Evolutionary conservation across 1,284 basidiomycete genomes (phyloP).

Genomic region (Ustilago shanxiensis): DNA sequence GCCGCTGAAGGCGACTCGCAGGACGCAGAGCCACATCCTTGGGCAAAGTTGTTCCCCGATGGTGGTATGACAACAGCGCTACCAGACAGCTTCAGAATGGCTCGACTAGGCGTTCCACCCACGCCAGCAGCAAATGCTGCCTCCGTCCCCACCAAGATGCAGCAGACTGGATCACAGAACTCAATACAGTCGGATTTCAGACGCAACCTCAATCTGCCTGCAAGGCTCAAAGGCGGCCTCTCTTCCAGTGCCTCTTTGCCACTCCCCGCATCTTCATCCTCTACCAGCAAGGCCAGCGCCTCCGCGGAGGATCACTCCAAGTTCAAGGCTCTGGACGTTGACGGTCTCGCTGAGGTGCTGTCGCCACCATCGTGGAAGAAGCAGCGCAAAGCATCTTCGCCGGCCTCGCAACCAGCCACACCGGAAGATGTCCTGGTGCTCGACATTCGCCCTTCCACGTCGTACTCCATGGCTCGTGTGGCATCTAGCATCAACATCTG

Average conservation of each 20-base stretch:
- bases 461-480: constrained; percentile 57
- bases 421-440: constrained; percentile 73
- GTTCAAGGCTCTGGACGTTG: constrained; percentile 47
- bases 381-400: constrained; percentile 7
- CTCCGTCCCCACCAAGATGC: constrained; percentile 16
- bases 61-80: constrained; percentile 49
- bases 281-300: constrained; percentile 18
- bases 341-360: constrained; percentile 39
- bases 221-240: constrained; percentile 17
- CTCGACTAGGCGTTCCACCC: constrained; percentile 32
- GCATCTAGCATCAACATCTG: constrained; percentile 83
- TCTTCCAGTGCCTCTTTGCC: constrained; percentile 38
- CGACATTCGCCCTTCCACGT: constrained; percentile 84
- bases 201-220: constrained; percentile 27
- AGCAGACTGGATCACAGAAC: constrained; percentile 6
- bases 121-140: constrained; percentile 36
- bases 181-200: constrained; percentile 13
- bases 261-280: constrained; percentile 21
- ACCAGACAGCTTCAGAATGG: constrained; percentile 36
- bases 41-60: constrained; percentile 50
- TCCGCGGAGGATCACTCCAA: constrained; percentile 27
- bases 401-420: constrained; percentile 5
- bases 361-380: constrained; percentile 25
- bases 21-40: constrained; percentile 40
- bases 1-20: neutral